These are phyloP conservation scores for Phytophthora multivora DNA, from an alignment of 352 stramenopile species.

Conservation along the genomic window DNA sequence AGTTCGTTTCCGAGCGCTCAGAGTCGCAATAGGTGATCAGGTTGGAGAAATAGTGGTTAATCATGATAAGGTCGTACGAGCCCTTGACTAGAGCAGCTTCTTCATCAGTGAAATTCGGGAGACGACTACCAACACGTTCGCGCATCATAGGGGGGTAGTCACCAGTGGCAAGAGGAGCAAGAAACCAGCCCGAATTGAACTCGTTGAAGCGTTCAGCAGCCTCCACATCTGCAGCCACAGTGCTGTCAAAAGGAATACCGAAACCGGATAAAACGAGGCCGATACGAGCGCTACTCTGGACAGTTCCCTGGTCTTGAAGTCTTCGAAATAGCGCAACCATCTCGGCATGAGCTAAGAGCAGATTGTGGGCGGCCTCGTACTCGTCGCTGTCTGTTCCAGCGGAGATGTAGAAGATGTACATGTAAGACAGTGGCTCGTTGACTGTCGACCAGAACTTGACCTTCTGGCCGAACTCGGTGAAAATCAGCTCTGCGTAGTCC, in stretches of 20 bases:
- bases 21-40: conserved; percentile 47
- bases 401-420: conserved; percentile 83
- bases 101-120: conserved; percentile 87
- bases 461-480: conserved; percentile 88
- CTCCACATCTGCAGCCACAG: conserved; percentile 37
- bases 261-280: conserved; percentile 91
- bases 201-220: conserved; percentile 83
- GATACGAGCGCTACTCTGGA: conserved; percentile 72
- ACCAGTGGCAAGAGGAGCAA: conserved; percentile 84
- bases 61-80: conserved; percentile 90
- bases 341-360: conserved; percentile 89
- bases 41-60: conserved; percentile 91
- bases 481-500: conserved; percentile 91
- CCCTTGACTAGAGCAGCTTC: conserved; percentile 70
- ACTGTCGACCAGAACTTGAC: conserved; percentile 95
- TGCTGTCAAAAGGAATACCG: conserved; percentile 71
- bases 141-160: conserved; percentile 93
- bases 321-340: conserved; percentile 84
- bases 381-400: conserved; percentile 26
- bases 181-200: conserved; percentile 91
- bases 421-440: conserved; percentile 92
- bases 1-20: conserved; percentile 31
- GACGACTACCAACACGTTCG: conserved; percentile 61
- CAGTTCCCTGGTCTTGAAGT: conserved; percentile 52
- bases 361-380: conserved; percentile 78